phyloP scores from a whole-genome alignment of 2,329 filamentous ascomycete genomes.

The Chrysosporium queenslandicum region DNA sequence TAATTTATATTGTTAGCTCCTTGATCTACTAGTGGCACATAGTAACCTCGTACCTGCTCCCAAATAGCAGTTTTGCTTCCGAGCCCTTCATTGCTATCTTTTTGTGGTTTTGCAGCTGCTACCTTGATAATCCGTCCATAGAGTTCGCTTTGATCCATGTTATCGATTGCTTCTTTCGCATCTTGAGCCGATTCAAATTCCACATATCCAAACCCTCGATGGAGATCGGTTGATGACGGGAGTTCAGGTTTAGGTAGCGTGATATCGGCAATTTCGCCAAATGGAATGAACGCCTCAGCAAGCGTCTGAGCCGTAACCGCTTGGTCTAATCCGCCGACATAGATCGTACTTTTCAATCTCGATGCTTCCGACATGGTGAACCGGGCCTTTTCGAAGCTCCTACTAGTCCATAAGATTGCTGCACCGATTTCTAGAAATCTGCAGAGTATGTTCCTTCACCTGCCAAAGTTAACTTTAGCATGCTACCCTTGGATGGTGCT shows the following conservation, averaged over 20 bases:
- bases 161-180: constrained; percentile 91
- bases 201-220: constrained; percentile 92
- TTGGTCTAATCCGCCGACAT: constrained; percentile 78
- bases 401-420: constrained; percentile 4
- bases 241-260: constrained; percentile 79
- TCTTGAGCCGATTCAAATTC: constrained; percentile 82
- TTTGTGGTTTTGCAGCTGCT: constrained; percentile 81
- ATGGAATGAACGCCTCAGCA: constrained; percentile 87
- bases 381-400: background rate
- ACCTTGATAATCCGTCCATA: constrained; percentile 90
- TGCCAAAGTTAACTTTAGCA: too few relatives aligned
- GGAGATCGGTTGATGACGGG: constrained; percentile 64
- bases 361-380: constrained; percentile 66
- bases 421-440: background rate
- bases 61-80: constrained; percentile 91
- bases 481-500: too few relatives aligned
- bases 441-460: too few relatives aligned
- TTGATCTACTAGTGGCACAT: constrained; percentile 1
- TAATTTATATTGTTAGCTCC: constrained; percentile 4
- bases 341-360: constrained; percentile 82
- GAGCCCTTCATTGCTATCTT: constrained; percentile 74
- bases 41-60: constrained; percentile 65
- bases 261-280: constrained; percentile 89
- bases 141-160: constrained; percentile 95
- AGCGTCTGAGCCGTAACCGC: constrained; percentile 65